A percentile compares a stretch with the other conserved stretches of the same genome.
phyloP scores from a whole-genome alignment of 345 rosid genomes.

The Microthlaspi erraticum region DNA sequence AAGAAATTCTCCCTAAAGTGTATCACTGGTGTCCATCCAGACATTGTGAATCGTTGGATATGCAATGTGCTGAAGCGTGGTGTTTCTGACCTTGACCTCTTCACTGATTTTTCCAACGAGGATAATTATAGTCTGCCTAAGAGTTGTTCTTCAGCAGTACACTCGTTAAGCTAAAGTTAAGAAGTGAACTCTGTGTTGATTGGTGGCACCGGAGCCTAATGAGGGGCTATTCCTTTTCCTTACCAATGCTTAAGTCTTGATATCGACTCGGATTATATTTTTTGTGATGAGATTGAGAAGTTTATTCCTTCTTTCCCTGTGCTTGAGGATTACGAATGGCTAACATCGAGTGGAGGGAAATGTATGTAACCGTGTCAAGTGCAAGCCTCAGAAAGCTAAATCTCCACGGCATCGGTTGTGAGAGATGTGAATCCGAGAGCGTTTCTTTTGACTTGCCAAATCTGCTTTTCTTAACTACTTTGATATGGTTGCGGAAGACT shows the following conservation, averaged over 20 bases:
- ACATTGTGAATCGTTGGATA: slow-evolving; percentile 19
- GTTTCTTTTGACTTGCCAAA: slow-evolving; percentile 8
- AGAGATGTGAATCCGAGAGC: neutral
- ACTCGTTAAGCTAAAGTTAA: neutral
- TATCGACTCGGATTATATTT: neutral
- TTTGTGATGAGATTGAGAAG: neutral
- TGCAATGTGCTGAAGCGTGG: slow-evolving; percentile 13
- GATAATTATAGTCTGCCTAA: neutral
- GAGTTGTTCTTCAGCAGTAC: neutral
- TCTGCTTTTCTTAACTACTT: neutral
- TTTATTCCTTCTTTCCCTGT: slow-evolving; percentile 24
- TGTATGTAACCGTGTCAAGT: neutral
- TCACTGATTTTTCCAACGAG: neutral
- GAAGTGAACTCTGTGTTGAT: neutral
- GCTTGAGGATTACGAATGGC: slow-evolving; percentile 19
- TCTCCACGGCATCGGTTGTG: neutral
- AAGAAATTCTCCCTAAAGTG: slow-evolving; percentile 3
- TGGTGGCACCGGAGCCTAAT: neutral
- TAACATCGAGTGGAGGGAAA: neutral
- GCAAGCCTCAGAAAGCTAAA: neutral
- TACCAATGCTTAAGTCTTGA: neutral
- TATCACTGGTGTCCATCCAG: neutral
- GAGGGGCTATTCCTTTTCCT: neutral
- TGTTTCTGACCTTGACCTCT: slow-evolving; percentile 8
- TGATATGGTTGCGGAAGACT: neutral